These are phyloP conservation scores for Dysphania ambrosioides DNA, from an alignment of 148 eudicot genomes.

Conservation along the genomic window DNA sequence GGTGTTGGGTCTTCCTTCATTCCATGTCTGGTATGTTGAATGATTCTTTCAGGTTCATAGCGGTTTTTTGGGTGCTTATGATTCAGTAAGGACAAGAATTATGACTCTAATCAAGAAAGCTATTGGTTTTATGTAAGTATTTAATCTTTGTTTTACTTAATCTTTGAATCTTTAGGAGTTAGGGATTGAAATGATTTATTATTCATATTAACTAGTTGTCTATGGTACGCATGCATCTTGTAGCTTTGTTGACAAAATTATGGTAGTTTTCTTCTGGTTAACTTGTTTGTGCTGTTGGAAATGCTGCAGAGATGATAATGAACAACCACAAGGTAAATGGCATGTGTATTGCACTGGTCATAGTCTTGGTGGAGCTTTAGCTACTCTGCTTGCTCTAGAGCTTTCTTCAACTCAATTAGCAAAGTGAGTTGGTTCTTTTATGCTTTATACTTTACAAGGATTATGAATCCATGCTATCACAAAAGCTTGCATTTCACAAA, in stretches of 20 bases:
- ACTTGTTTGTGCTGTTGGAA: not conserved
- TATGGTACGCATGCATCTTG: not conserved
- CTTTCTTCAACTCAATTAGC: constrained; percentile 85
- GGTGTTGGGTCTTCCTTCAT: constrained; percentile 1
- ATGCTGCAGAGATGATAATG: constrained; percentile 51
- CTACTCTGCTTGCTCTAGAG: constrained; percentile 95
- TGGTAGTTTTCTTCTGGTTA: not conserved
- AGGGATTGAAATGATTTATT: not conserved
- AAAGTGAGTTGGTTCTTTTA: constrained; percentile 55
- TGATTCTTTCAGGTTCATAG: constrained; percentile 68
- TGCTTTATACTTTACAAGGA: not conserved
- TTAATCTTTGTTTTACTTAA: constrained; percentile 4
- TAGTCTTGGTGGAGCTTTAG: constrained; percentile 96
- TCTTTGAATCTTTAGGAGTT: not conserved
- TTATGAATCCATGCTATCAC: not conserved
- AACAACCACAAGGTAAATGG: constrained; percentile 57
- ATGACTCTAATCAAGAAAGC: constrained; percentile 69
- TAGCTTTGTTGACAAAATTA: constrained; percentile 1
- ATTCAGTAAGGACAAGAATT: constrained; percentile 83
- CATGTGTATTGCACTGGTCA: constrained; percentile 90
- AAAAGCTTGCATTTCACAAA: not conserved
- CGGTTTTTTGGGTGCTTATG: constrained; percentile 93
- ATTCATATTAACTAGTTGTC: not conserved
- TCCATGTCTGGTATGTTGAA: constrained; percentile 7
- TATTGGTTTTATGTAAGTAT: constrained; percentile 56